phyloP scores from a whole-genome alignment of 2,329 filamentous ascomycete genomes.

The Epichloe hybrida region DNA sequence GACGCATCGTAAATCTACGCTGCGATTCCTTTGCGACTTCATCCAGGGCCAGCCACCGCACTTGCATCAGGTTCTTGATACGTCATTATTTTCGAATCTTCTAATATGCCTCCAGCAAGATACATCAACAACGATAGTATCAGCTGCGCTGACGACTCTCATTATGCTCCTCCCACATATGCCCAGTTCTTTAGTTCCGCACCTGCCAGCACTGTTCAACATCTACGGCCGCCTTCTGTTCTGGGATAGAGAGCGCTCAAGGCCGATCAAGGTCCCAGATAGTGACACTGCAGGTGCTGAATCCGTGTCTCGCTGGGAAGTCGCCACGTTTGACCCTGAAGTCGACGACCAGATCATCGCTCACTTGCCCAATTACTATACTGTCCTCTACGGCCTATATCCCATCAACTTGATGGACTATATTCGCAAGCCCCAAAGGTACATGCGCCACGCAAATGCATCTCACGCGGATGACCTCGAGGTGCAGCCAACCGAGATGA shows the following conservation, averaged over 20 bases:
- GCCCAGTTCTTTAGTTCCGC: slow-evolving; percentile 53
- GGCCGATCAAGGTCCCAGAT: slow-evolving; percentile 21
- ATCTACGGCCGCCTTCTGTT: slow-evolving; percentile 70
- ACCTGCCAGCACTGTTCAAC: slow-evolving; percentile 63
- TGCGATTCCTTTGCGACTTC: slow-evolving; percentile 59
- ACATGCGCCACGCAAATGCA: slow-evolving; percentile 59
- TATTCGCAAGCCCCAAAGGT: slow-evolving; percentile 68
- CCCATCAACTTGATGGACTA: slow-evolving; percentile 81
- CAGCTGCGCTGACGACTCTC: slow-evolving; percentile 57
- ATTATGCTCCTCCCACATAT: slow-evolving; percentile 78
- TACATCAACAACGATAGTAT: slow-evolving; percentile 64
- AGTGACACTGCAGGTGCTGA: slow-evolving; percentile 22
- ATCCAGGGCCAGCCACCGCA: slow-evolving; percentile 68
- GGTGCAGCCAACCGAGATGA: slow-evolving; percentile 64
- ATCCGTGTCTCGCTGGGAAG: slow-evolving; percentile 42
- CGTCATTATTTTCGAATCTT: slow-evolving; percentile 56
- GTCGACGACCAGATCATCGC: slow-evolving; percentile 48
- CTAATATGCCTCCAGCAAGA: slow-evolving; percentile 64
- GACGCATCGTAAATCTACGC: slow-evolving; percentile 47
- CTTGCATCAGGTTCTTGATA: slow-evolving; percentile 59
- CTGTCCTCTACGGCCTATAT: slow-evolving; percentile 70
- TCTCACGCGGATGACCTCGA: slow-evolving; percentile 60
- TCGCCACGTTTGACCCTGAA: slow-evolving; percentile 46
- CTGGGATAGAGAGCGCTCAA: slow-evolving; percentile 49
- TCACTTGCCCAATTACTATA: slow-evolving; percentile 63